Evolutionary conservation across 1,284 basidiomycete species (phyloP), one percentile per base, ranked within the genome.

Genomic region (Austroboletus novae-zelandiae): DNA sequence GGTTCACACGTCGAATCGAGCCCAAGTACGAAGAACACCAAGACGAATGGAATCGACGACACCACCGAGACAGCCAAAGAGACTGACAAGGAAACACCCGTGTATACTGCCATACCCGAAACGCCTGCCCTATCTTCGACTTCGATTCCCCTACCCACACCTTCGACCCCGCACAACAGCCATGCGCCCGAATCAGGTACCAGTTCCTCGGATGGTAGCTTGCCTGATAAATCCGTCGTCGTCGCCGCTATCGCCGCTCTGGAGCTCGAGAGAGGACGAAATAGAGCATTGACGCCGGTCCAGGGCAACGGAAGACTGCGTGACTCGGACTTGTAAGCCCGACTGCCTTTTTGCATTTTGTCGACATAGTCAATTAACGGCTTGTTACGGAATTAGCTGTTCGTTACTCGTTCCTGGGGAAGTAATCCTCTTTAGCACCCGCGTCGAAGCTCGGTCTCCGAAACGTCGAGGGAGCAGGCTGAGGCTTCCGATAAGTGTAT

Each of bases 401-500:
- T 66, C 72, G 7, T 54, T 75, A 11, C 67, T 85, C 20, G 56
- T 67, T 17, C 66, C 69, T 9, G 76, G 71, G 5, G 83, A 86
- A 58, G 57, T 48, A 1, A 65, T 84, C 35, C 39, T 83, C 0
- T 81, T 77, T 58, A 73, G 73, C 47, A 75, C 80, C 0, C 67
- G 66, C 4, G 80, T 86, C 5, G 82, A 84, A 57, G 74, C 75
- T 13, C 75, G 76, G 27, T 74, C 76, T 32, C 69, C 79, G 23
- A 76, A 77, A 45, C 77, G 82, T 7, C 78, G 83, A n/a, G 81
- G 82, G 8, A 83, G 80, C 57, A 74, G 74, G 37, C 64, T 86
- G n/a, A 65, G 73, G 40, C 65, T 84, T 10, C 78, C 82, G 2
- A 73, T 83, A 10, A 73, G 75, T 13, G 78, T 79, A 1, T 72